phyloP scores from a whole-genome alignment of 306 rosid species.

The Medicago truncatula region MtrunA17r5.0-ANR NC_053043.1:51943001-51943500 shows the following conservation, averaged over 20 bases:
- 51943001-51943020: conserved; percentile 13
- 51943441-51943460: conserved; percentile 95
- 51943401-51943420: conserved; percentile 82
- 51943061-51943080: conserved; percentile 90
- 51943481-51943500: conserved; percentile 79
- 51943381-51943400: conserved; percentile 83
- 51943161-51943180: conserved; percentile 82
- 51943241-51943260: conserved; percentile 11
- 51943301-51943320: conserved; percentile 71
- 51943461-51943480: conserved; percentile 68
- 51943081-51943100: conserved; percentile 82
- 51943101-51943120: conserved; percentile 82
- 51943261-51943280: conserved; percentile 27
- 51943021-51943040: conserved; percentile 58
- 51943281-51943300: conserved; percentile 12
- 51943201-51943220: conserved; percentile 63
- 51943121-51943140: conserved; percentile 75
- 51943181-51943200: conserved; percentile 77
- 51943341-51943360: conserved; percentile 92
- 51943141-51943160: conserved; percentile 66
- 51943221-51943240: conserved; percentile 1
- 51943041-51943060: conserved; percentile 89
- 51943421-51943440: conserved; percentile 98
- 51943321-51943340: conserved; percentile 96
- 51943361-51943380: conserved; percentile 92